Conservation (phyloP, 441 rosid species). For the Gossypium schwendimanii region DNA sequence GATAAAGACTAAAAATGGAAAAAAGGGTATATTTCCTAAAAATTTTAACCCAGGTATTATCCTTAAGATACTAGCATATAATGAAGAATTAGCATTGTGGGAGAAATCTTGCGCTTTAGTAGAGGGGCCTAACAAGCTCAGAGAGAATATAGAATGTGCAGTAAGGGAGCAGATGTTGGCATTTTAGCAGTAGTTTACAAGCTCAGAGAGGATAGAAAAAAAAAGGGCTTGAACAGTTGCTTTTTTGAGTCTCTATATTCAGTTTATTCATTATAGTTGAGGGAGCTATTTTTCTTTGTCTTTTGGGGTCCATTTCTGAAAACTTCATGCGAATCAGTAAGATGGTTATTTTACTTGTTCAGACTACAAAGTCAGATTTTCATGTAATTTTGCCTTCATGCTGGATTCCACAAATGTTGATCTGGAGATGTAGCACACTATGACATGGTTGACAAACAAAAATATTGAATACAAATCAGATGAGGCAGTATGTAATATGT, state of each 20-base stretch:
- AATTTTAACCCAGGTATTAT: not conserved
- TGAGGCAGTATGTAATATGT: not conserved
- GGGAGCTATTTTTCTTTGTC: not conserved
- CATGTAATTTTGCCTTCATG: not conserved
- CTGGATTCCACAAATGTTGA: not conserved
- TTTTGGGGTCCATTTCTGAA: not conserved
- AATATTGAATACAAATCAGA: not conserved
- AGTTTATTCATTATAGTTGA: not conserved
- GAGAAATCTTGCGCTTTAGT: not conserved
- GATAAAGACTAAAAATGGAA: not conserved
- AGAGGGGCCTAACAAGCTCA: not conserved
- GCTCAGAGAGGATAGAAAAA: not conserved
- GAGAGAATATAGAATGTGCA: not conserved
- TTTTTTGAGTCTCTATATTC: not conserved
- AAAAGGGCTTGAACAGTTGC: not conserved
- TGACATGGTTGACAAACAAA: not conserved
- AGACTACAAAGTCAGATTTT: not conserved
- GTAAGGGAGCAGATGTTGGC: not conserved
- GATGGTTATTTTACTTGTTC: not conserved
- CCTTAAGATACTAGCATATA: constrained; percentile 1
- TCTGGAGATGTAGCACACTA: not conserved
- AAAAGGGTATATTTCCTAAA: constrained; percentile 1
- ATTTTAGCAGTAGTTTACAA: not conserved
- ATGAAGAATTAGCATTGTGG: not conserved
- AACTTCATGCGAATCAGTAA: not conserved